Evolutionary conservation across 2,329 filamentous ascomycete genomes (phyloP).

Genomic region (Chaetomium olivaceum): DNA sequence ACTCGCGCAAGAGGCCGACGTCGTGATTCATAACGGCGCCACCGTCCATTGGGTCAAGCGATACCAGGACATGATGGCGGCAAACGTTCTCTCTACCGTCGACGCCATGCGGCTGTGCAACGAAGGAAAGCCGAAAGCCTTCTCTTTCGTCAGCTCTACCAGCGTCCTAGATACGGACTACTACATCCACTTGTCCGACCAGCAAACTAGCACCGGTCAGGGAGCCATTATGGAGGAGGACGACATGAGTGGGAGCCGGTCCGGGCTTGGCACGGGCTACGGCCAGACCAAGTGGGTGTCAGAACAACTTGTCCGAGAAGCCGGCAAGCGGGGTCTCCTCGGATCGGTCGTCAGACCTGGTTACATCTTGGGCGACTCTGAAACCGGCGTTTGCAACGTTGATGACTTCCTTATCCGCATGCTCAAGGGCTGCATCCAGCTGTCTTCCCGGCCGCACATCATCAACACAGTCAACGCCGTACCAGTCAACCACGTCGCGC

Average conservation of each 20-base stretch:
- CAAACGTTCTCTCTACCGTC: conserved; percentile 81
- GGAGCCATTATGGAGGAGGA: conserved; percentile 72
- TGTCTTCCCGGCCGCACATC: conserved; percentile 72
- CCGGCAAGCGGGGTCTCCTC: conserved; percentile 71
- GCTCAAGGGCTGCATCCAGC: conserved; percentile 83
- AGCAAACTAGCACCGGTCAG: conserved; percentile 60
- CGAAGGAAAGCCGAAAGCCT: conserved; percentile 74
- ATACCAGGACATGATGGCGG: conserved; percentile 68
- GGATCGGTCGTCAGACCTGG: conserved; percentile 80
- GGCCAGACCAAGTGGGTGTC: conserved; percentile 84
- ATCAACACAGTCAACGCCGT: conserved; percentile 87
- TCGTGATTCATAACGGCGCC: conserved; percentile 81
- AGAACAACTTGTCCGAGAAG: conserved; percentile 71
- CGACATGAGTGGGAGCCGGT: conserved; percentile 73
- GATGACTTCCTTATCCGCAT: conserved; percentile 91
- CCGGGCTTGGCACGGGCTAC: conserved; percentile 81
- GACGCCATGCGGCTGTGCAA: conserved; percentile 74
- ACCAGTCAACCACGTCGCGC: conserved; percentile 79
- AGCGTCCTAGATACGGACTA: conserved; percentile 79
- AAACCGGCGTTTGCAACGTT: conserved; percentile 70
- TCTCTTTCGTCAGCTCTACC: conserved; percentile 82
- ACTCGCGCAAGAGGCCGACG: conserved; percentile 66
- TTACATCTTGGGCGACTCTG: conserved; percentile 76
- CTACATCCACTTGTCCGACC: conserved; percentile 72
- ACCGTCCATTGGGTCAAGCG: conserved; percentile 78